These are phyloP conservation scores for Pythium rhizo-oryzae DNA, from an alignment of 352 stramenopile species.

Conservation along the genomic window DNA sequence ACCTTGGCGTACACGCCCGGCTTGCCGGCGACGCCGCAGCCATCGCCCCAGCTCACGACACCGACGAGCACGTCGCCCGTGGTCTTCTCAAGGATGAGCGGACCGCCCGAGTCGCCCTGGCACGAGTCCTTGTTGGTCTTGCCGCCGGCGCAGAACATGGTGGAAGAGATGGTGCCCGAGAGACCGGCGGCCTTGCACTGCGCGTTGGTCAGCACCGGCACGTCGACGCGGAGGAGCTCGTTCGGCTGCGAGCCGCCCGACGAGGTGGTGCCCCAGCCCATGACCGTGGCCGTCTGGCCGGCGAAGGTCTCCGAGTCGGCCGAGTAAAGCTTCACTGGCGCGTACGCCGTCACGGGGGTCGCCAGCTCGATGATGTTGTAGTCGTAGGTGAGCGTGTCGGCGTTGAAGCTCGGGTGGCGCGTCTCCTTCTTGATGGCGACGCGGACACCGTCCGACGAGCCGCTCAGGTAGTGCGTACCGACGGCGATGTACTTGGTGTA, in stretches of 20 bases:
- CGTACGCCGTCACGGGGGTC: background rate
- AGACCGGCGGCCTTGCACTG: background rate
- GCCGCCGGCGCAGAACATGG: slow-evolving; percentile 21
- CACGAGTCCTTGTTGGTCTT: slow-evolving; percentile 21
- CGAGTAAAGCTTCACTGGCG: too few species aligned
- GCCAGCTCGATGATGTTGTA: too few species aligned
- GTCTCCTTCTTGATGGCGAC: too few species aligned
- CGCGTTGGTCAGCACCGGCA: background rate
- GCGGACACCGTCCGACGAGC: too few species aligned
- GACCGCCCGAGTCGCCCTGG: slow-evolving; percentile 29
- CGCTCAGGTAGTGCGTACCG: too few species aligned
- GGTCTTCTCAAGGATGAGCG: slow-evolving; percentile 10
- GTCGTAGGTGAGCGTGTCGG: too few species aligned
- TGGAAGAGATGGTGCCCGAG: background rate
- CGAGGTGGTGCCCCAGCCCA: too few species aligned
- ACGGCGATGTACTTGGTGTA: too few species aligned
- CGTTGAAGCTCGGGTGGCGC: too few species aligned
- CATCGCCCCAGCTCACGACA: slow-evolving; percentile 34
- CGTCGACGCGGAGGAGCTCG: background rate
- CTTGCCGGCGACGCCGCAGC: slow-evolving; percentile 28
- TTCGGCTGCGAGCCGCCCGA: too few species aligned
- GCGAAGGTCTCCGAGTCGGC: too few species aligned
- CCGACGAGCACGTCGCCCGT: slow-evolving; percentile 22
- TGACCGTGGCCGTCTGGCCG: too few species aligned
- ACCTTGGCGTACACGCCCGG: slow-evolving; percentile 37